Percentiles rank a stretch among this genome's conserved stretches.
Evolutionary conservation across 768 basidiomycete species (phyloP).

Genomic region (Calocera viscosa): DNA sequence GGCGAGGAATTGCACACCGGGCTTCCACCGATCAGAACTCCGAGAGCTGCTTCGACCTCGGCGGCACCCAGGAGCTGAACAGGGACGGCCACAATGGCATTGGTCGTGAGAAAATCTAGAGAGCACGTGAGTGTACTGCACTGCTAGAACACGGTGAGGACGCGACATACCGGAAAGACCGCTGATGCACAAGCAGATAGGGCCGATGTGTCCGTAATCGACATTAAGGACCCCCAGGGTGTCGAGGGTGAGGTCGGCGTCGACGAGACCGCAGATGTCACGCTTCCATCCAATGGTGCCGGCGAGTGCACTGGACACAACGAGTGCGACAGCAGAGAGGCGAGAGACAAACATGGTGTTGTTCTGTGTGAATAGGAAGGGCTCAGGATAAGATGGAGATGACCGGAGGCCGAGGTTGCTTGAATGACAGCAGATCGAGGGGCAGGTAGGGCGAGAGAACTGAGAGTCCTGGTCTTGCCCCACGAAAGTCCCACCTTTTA

Average conservation of each 20-base stretch:
- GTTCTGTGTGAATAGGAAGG: neutral
- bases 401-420: neutral
- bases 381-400: neutral
- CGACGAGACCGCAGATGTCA: neutral
- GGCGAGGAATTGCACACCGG: neutral
- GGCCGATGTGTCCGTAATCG: neutral
- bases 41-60: neutral
- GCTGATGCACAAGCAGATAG: conserved; percentile 1
- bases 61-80: neutral
- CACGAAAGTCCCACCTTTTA: neutral
- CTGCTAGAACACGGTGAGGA: neutral
- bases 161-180: neutral
- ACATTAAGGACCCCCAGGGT: neutral
- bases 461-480: neutral
- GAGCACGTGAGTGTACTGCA: neutral
- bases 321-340: neutral
- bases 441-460: neutral
- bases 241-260: neutral
- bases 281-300: neutral
- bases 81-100: neutral
- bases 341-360: neutral
- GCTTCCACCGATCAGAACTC: neutral
- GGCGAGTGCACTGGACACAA: neutral
- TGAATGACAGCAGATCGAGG: neutral
- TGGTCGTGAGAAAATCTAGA: neutral